Evolutionary conservation across 2,329 filamentous ascomycete species (phyloP), one percentile per base, ranked within the genome.

Genomic region (Cercospora sp.): DNA sequence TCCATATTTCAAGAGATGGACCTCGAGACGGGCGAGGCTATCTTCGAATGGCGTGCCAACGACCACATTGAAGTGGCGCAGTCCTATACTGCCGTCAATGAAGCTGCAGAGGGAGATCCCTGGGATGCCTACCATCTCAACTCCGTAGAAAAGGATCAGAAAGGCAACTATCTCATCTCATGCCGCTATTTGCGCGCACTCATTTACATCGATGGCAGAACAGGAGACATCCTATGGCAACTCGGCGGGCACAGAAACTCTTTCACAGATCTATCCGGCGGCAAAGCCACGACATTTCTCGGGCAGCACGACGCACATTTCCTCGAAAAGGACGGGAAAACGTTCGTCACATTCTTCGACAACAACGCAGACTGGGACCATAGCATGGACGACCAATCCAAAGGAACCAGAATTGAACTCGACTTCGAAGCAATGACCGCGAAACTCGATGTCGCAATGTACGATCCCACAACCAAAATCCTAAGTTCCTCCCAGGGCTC

Each of bases 121-220:
- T 86, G 80, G 76, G 85, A 87, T 70, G 86, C 81, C 73, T 85
- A 85, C 74, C 85, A 87, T 74, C 83, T 88, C 76, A 86, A 87
- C 76, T 84, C 84, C 39, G 77, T 87, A 30, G 83, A 86, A 71
- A 86, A 87, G 72, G 82, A 83, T 63, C 71, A 75, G 0, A 71
- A 80, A 0, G 84, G 84, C 4, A 83, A 87, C 71, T 88, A 85
- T 66, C 74, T 88, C 12, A 79, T 88, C 36, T 87, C 85, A 0
- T 80, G 82, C 0, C 82, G 85, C 0, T 81, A 86, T 72, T 79
- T 82, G 60, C 81, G 81, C 71, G 79, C 82, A 9, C 77, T 87
- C 5, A 79, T 79, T 30, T 82, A 81, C 65, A 81, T 88, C 71
- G 81, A 83, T 66, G 78, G 79, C 13, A 78, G 77, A 9, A 81